phyloP scores from a whole-genome alignment of 176 grass and related monocot genomes.

The Phoenix roebelenii region DNA sequence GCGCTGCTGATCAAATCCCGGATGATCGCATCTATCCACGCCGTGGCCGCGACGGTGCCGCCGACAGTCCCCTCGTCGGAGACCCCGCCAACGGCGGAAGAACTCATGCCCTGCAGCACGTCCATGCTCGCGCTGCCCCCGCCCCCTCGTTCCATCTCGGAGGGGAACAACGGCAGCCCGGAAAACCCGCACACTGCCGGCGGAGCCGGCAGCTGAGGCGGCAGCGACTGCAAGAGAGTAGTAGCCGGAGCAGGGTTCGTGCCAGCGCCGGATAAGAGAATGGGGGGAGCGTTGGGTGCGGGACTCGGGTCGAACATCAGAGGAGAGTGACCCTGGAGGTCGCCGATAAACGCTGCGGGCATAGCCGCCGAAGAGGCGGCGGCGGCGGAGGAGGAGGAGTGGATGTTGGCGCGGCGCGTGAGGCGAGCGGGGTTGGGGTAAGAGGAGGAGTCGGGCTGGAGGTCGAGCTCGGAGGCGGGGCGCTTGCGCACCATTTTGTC shows the following conservation, averaged over 20 bases:
- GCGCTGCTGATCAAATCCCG: conserved; percentile 70
- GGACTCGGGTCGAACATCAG: conserved; percentile 18
- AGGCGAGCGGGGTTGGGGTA: conserved; percentile 21
- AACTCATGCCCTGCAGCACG: no score
- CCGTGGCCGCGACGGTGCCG: conserved; percentile 21
- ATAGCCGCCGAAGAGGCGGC: background rate
- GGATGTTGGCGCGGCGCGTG: conserved; percentile 23
- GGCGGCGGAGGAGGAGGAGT: conserved; percentile 20
- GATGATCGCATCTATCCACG: conserved; percentile 82
- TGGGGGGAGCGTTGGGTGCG: conserved; percentile 6
- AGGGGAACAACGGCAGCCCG: conserved; percentile 31
- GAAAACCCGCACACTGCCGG: conserved; percentile 41
- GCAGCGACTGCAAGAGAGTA: conserved; percentile 18
- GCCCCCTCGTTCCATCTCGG: conserved; percentile 24
- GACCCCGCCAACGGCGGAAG: background rate
- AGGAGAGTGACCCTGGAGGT: background rate
- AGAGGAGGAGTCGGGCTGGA: conserved; percentile 17
- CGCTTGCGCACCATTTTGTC: conserved; percentile 74
- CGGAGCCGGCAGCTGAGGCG: conserved; percentile 32
- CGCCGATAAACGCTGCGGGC: conserved; percentile 1
- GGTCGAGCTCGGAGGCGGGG: conserved; percentile 55
- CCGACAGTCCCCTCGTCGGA: conserved; percentile 6
- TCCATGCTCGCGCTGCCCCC: conserved; percentile 12
- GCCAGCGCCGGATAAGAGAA: conserved; percentile 8
- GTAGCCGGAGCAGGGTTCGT: background rate